Evolutionary conservation across 2,329 filamentous ascomycete species (phyloP), one percentile per base, ranked within the genome.

Genomic region (Pseudogymnoascus sp.): DNA sequence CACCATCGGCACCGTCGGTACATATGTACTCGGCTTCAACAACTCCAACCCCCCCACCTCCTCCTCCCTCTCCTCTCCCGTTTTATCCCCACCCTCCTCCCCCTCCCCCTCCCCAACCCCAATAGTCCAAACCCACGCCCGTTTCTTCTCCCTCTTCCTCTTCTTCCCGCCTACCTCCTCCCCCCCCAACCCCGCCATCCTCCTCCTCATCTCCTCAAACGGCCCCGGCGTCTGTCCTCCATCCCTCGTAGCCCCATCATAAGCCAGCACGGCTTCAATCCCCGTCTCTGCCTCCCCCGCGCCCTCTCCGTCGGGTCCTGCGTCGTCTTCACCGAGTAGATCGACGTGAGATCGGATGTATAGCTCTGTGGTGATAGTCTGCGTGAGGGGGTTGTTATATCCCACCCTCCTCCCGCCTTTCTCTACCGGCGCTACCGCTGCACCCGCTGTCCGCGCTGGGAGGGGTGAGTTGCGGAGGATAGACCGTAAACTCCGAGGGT

Each of bases 391-490:
- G 65, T 80, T 84, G 69, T 85, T 81, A 71, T 87, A 88, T 44
- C 81, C 82, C 2, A 88, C 85, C 60, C 80, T 79, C 63, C 73
- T 74, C 8, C 63, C 61, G 6, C 64, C 65, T 35, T 79, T 81
- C 67, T 84, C 82, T 47, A 81, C 78, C 14, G 83, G 73, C 1
- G 82, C 81, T 2, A 82, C 81, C 6, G 28, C 28, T 7, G 81
- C 80, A 33, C 76, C 75, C 2, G 80, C 77, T 18, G 75, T 81
- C 2, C 76, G 73, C 0, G 82, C 81, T 18, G 84, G 83, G 5
- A 87, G 76, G 16, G 85, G 85, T 4, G 85, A 88, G 76, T 88
- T 88, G 62, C 84, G 82, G 21, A 88, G 78, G 68, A 88, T 88
- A 73, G 84, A 86, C 71, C 82, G 84, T 8, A 87, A 79, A 44